Percentiles rank a stretch among this genome's conserved stretches.
Conservation (phyloP, 2,329 filamentous ascomycete genomes). For the Trichoderma aggressivum region DNA sequence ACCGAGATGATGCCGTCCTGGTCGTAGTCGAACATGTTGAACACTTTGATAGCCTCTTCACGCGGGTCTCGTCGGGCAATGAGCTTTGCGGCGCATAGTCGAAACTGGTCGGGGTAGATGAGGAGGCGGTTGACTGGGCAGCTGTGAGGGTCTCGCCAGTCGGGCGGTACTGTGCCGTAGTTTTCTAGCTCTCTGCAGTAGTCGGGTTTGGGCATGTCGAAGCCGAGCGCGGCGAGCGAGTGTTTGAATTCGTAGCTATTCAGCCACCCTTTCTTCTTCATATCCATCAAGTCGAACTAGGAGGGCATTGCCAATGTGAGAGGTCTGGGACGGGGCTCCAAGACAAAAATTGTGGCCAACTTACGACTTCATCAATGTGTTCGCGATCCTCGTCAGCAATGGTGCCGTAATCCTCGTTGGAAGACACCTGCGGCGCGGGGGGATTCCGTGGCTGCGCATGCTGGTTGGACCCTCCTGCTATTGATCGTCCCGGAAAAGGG, state of each 20-base stretch:
- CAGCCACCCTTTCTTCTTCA: conserved; percentile 89
- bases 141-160: conserved; percentile 47
- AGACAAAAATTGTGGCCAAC: conserved; percentile 33
- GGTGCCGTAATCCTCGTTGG: conserved; percentile 38
- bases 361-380: conserved; percentile 89
- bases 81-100: conserved; percentile 72
- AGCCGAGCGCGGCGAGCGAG: conserved; percentile 90
- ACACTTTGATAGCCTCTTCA: conserved; percentile 88
- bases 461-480: conserved; percentile 32
- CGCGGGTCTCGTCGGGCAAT: conserved; percentile 80
- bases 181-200: conserved; percentile 76
- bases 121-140: conserved; percentile 44
- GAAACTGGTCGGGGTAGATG: conserved; percentile 54
- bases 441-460: conserved; percentile 33
- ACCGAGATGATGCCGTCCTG: conserved; percentile 88
- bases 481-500: conserved; percentile 35
- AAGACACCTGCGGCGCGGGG: conserved; percentile 34
- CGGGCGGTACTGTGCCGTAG: conserved; percentile 70
- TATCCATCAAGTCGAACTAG: conserved; percentile 91
- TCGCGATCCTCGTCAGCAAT: conserved; percentile 86
- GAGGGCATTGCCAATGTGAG: conserved; percentile 21
- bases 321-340: not conserved
- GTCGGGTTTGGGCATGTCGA: conserved; percentile 82
- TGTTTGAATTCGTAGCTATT: conserved; percentile 99
- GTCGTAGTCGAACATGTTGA: conserved; percentile 88